phyloP scores from a whole-genome alignment of 108 stramenopile genomes.

The Aureococcus anophagefferens region DNA sequence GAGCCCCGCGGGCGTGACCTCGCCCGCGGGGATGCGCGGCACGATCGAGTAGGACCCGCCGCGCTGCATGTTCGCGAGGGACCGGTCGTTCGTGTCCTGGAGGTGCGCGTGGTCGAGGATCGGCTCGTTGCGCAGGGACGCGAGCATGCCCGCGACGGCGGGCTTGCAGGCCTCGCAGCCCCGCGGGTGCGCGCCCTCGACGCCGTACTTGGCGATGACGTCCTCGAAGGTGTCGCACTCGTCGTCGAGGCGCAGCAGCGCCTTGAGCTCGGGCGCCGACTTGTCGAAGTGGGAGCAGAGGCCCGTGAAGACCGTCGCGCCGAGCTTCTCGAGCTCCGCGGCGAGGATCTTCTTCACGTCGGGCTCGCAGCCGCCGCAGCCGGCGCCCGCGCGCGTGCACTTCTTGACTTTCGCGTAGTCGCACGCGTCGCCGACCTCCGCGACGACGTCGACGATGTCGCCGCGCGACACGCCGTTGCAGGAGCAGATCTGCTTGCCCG shows the following conservation, averaged over 20 bases:
- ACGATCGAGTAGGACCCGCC: slow-evolving; percentile 87
- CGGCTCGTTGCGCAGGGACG: slow-evolving; percentile 64
- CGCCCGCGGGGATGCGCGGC: slow-evolving; percentile 82
- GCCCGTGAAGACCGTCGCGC: slow-evolving; percentile 65
- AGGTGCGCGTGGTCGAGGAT: slow-evolving; percentile 60
- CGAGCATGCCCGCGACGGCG: slow-evolving; percentile 67
- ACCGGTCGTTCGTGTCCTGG: slow-evolving; percentile 84
- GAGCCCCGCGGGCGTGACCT: slow-evolving; percentile 70
- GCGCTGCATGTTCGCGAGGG: slow-evolving; percentile 84
- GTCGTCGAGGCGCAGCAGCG: slow-evolving; percentile 57
- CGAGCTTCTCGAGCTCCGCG: slow-evolving; percentile 63
- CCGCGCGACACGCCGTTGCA: slow-evolving; percentile 84
- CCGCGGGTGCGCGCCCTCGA: slow-evolving; percentile 53
- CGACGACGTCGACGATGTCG: slow-evolving; percentile 49
- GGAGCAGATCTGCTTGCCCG: slow-evolving; percentile 71
- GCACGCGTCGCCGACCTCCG: slow-evolving; percentile 61
- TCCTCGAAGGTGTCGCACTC: slow-evolving; percentile 74
- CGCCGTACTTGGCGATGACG: slow-evolving; percentile 66
- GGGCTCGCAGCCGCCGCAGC: slow-evolving; percentile 86
- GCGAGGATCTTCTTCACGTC: slow-evolving; percentile 63
- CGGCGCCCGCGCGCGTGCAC: slow-evolving; percentile 74
- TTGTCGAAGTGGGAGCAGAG: slow-evolving; percentile 78
- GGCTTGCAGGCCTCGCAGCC: slow-evolving; percentile 88
- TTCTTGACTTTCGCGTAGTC: slow-evolving; percentile 65
- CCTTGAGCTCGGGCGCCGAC: slow-evolving; percentile 77